These are phyloP conservation scores for Arachis hypogaea DNA, from an alignment of 306 rosid species.

Conservation along the genomic window DNA sequence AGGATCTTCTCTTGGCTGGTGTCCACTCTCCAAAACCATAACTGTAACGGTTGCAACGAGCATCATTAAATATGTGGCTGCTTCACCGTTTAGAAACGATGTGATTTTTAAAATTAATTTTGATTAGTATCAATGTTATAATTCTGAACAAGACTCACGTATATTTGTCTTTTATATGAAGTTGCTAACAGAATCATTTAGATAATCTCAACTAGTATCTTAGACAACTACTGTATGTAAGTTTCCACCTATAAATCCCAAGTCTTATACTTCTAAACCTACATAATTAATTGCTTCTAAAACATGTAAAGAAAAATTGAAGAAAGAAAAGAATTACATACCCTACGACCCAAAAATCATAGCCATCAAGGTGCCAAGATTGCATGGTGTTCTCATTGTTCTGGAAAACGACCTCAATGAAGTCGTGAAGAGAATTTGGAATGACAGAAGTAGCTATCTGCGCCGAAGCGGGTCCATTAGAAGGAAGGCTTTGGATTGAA, in stretches of 20 bases:
- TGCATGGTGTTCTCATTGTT: slow-evolving; percentile 77
- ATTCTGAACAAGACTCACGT: no score
- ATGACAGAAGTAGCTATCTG: slow-evolving; percentile 64
- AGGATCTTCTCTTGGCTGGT: slow-evolving; percentile 58
- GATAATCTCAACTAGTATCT: no score
- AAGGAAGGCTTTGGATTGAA: slow-evolving; percentile 70
- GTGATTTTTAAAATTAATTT: no score
- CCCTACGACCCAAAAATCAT: slow-evolving; percentile 97
- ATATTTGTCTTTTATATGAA: no score
- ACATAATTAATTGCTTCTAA: slow-evolving; percentile 7
- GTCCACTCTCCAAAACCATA: slow-evolving; percentile 86
- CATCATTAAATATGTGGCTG: slow-evolving; percentile 9
- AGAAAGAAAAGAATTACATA: slow-evolving; percentile 42
- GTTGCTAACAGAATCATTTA: no score
- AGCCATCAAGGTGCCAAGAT: slow-evolving; percentile 95
- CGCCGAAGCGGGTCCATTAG: slow-evolving; percentile 64
- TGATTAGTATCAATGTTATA: no score
- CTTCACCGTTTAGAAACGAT: no score
- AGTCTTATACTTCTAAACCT: no score
- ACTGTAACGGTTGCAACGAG: slow-evolving; percentile 50
- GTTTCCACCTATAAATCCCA: no score
- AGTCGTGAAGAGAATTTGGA: slow-evolving; percentile 70
- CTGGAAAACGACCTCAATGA: slow-evolving; percentile 82
- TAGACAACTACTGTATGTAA: no score
- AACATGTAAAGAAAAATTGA: slow-evolving; percentile 14